Base-by-base conservation (phyloP, 129 eudicot species). In the Centaurea solstitialis region DNA sequence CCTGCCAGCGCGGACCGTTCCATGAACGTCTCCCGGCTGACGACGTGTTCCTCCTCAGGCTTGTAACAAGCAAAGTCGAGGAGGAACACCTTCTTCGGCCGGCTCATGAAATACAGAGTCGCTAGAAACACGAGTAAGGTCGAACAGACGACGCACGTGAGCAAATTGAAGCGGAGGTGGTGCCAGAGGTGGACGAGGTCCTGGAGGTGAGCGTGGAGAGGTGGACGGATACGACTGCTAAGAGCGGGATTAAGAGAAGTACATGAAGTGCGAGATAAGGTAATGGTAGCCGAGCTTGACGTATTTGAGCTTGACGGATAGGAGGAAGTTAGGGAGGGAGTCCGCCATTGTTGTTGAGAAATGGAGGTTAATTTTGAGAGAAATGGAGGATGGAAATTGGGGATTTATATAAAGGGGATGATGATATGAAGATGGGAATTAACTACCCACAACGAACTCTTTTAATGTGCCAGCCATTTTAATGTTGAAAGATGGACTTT, bases 211-310 rank as follows among this genome's bases (percentile, higher is more conserved):
- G 88, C 4, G 82, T 78, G 10, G 84, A 81, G 4, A 81, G 78
- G 72, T 81, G 70, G 39, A 67, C 70, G 3, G 86, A 67, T 17
- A 73, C 76, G 71, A 81, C 4, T 0, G 75, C 80, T 3, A 84
- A 70, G 20, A 85, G 74, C 68, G 92, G 81, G 73, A 76, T 59
- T 73, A 84, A 13, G 18, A 81, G 69, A 3, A 79, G 80, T 87
- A 87, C 87, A 87, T 83, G 74, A 75, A 82, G 43, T 89, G 83
- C 15, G 93, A 45, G 71, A 89, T 81, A 26, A 89, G 45, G 79
- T 89, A 84, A 50, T 89, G 93, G 77, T 89, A 89, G 21, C 93
- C 93, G 13, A 89, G 83, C 79, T 89, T 89, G 0, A 89, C 90
- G 79, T 89, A 81, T 77, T 86, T 89, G 57, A 89, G 87, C 9